Evolutionary conservation across 2,329 filamentous ascomycete genomes (phyloP), one percentile per base, ranked within the genome.

Genomic region (Plenodomus biglobosus): DNA sequence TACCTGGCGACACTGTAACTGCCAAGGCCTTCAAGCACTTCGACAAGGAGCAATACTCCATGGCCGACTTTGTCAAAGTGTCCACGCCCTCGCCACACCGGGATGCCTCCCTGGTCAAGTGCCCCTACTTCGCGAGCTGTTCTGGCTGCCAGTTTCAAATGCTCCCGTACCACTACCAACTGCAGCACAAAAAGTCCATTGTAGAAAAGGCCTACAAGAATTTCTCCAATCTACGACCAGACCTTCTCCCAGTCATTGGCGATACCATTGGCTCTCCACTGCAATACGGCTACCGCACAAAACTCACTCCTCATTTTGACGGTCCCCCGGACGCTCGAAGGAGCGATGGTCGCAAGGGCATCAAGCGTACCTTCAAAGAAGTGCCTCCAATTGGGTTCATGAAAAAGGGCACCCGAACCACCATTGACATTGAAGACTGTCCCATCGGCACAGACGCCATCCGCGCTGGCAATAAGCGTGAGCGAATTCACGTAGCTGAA

Each of bases 91-190:
- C 89, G 0, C 80, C 85, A 1, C 78, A 86, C 45, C 86, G 94
- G 62, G 86, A 96, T 62, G 88, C 94, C 63, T 79, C 80, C 32
- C 83, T 88, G 18, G 80, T 95, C 59, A 80, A 80, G 47, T 99
- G 94, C 76, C 81, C 83, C 61, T 97, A 99, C 78, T 99, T 99
- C 67, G 78, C 84, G 35, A 81, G 80, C 45, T 99, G 94, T 73
- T 89, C 65, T 20, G 94, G 94, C 24, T 99, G 94, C 69, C 94
- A 99, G 74, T 92, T 97, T 72, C 94, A 99, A 76, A 96, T 97
- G 90, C 82, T 99, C 55, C 84, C 90, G 45, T 97, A 97, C 71
- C 74, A 81, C 22, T 87, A 91, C 62, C 94, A 99, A 71, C 82
- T 99, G 21, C 79, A 78, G 38, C 86, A 92, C 73, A 99, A 99